Base-by-base conservation (phyloP, 164 flowering plant species). In the Tinospora cordifolia region DNA sequence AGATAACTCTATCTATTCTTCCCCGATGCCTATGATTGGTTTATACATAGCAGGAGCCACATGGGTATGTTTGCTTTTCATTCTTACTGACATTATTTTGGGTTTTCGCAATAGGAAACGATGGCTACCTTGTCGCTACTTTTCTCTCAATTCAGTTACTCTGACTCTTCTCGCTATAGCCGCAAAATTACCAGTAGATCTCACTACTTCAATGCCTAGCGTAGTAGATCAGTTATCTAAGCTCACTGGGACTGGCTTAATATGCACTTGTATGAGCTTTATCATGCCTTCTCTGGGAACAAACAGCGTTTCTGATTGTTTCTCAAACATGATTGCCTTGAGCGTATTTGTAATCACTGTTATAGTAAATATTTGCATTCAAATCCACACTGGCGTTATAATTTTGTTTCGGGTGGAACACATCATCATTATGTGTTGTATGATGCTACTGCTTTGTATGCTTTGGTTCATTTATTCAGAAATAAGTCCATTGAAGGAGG, bases 321-420 rank as follows among this genome's bases (percentile, higher is more conserved):
- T 25, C 19, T 25, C 65, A 12, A 26, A 24, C 30, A 30, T 63
- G 15, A 17, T 15, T 25, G 65, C 65, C n/a, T 27, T 63, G 39
- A 63, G 65, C 38, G 30, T 63, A 63, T 30, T 63, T 63, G 65
- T 63, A 3, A 26, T 63, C 30, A 63, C 65, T 14, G 38, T 63
- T 26, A n/a, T 63, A 9, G 65, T 30, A 17, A 63, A 63, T 63
- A 58, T 58, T 17, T n/a, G 62, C 24, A 58, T 58, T 3, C 62
- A 58, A 58, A 58, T 58, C 9, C 24, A 19, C 5, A 63, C 38
- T 6, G 65, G 65, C 6, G 40, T 63, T 27, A 63, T 63, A 0
- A 34, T 63, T 63, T 10, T 24, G 36, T 63, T 63, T 63, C 13
- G 30, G 2, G 65, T 34, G 8, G 36, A 63, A 26, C 65, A 26